A percentile compares a stretch with the other conserved stretches of the same genome.
These are phyloP conservation scores for Mycena galericulata DNA, from an alignment of 768 basidiomycete species.

Conservation along the genomic window DNA sequence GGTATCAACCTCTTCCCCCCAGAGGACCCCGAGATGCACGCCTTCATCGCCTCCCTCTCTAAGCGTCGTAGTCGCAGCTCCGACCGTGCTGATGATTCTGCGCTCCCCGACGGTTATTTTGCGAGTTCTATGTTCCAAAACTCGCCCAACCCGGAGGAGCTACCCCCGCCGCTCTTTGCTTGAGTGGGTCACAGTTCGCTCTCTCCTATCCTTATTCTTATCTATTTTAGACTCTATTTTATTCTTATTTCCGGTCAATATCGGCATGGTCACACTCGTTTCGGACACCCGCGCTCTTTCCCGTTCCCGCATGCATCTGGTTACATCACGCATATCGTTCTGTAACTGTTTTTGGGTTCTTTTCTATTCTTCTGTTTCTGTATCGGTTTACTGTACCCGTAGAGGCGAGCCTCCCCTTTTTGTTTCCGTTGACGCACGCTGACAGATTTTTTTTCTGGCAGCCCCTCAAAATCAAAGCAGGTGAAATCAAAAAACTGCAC, in stretches of 20 bases:
- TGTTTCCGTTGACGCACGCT: neutral
- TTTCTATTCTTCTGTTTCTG: constrained; percentile 14
- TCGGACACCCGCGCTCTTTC: constrained; percentile 31
- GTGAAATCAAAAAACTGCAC: constrained; percentile 5
- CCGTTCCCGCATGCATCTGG: constrained; percentile 1
- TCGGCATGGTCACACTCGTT: constrained; percentile 33
- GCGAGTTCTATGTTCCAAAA: constrained; percentile 90
- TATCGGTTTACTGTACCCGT: constrained; percentile 30
- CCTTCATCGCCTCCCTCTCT: constrained; percentile 39
- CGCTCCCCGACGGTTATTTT: constrained; percentile 66
- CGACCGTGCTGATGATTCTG: constrained; percentile 37
- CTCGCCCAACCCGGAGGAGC: constrained; percentile 85
- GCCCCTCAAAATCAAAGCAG: constrained; percentile 16
- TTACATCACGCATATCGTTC: constrained; percentile 19
- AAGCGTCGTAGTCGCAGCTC: constrained; percentile 46
- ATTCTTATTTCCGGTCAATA: constrained; percentile 19
- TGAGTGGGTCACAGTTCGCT: constrained; percentile 48
- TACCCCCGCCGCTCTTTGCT: constrained; percentile 75
- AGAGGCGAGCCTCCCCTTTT: constrained; percentile 12
- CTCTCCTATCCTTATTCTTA: constrained; percentile 33
- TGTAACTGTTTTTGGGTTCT: constrained; percentile 27
- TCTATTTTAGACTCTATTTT: constrained; percentile 36
- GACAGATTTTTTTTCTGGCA: neutral
- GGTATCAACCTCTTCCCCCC: constrained; percentile 61
- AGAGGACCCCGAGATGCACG: neutral